Evolutionary conservation across 768 basidiomycete genomes (phyloP).

Genomic region (Kwoniella europaea): DNA sequence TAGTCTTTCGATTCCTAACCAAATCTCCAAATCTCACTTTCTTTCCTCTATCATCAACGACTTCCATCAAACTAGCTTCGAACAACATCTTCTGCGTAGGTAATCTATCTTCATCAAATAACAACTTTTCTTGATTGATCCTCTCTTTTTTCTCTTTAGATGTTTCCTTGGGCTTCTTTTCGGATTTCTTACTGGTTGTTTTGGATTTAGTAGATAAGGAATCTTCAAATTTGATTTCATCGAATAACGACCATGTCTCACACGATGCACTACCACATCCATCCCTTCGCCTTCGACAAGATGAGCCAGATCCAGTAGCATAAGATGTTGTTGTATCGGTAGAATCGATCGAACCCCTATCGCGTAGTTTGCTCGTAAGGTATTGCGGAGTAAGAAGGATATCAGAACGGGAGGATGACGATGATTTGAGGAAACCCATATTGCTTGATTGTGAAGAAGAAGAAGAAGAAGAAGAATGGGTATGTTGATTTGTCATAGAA

Average conservation of each 20-base stretch:
- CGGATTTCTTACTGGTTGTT: background rate
- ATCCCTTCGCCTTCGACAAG: background rate
- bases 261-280: conserved; percentile 8
- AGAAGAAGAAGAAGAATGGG: background rate
- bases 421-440: conserved; percentile 13
- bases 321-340: background rate
- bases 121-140: conserved; percentile 40
- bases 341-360: conserved; percentile 11
- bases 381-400: conserved; percentile 15
- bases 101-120: conserved; percentile 53
- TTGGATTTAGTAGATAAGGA: background rate
- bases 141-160: conserved; percentile 45
- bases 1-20: conserved; percentile 63
- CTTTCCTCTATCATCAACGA: conserved; percentile 72
- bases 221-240: conserved; percentile 27
- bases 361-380: background rate
- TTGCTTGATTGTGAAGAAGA: background rate
- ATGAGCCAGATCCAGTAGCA: background rate
- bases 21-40: conserved; percentile 73
- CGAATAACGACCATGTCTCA: conserved; percentile 32
- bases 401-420: conserved; percentile 12
- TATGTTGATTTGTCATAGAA: background rate
- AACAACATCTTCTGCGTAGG: conserved; percentile 68
- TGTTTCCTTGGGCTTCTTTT: conserved; percentile 33
- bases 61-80: conserved; percentile 67